Evolutionary conservation across 345 rosid species (phyloP).

Genomic region (Erodium maritimum): DNA sequence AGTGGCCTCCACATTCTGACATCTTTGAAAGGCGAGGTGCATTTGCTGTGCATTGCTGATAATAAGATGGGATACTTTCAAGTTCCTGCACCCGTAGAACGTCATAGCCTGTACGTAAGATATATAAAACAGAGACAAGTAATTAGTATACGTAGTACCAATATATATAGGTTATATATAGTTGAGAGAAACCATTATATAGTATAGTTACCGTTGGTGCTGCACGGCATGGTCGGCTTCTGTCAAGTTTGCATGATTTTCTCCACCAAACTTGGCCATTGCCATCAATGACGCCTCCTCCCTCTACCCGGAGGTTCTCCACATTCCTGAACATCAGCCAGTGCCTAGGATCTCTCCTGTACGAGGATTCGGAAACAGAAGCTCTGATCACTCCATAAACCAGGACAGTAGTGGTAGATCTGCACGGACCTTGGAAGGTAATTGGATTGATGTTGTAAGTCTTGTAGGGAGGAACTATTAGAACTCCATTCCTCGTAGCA

Average conservation of each 20-base stretch:
- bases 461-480: slow-evolving; percentile 9
- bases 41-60: slow-evolving; percentile 64
- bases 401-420: slow-evolving; percentile 6
- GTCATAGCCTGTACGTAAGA: slow-evolving; percentile 80
- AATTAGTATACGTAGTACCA: too few species aligned
- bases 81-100: slow-evolving; percentile 40
- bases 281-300: slow-evolving; percentile 75
- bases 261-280: slow-evolving; percentile 77
- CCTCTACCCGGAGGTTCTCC: slow-evolving; percentile 45
- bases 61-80: slow-evolving; percentile 40
- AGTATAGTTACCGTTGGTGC: slow-evolving; percentile 72
- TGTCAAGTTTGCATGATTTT: slow-evolving; percentile 69
- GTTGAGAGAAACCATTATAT: too few species aligned
- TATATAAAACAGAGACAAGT: not conserved
- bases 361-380: slow-evolving; percentile 29
- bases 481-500: slow-evolving; percentile 7
- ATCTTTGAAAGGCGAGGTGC: slow-evolving; percentile 49
- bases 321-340: slow-evolving; percentile 57
- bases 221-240: slow-evolving; percentile 55
- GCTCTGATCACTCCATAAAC: slow-evolving; percentile 52
- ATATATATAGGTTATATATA: too few species aligned
- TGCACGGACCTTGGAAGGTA: slow-evolving; percentile 17
- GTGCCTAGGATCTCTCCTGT: slow-evolving; percentile 21
- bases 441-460: slow-evolving; percentile 9
- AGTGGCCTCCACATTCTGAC: slow-evolving; percentile 42